phyloP scores from a whole-genome alignment of 805 yeast genomes.

The Yamadazyma phyllophila region DNA sequence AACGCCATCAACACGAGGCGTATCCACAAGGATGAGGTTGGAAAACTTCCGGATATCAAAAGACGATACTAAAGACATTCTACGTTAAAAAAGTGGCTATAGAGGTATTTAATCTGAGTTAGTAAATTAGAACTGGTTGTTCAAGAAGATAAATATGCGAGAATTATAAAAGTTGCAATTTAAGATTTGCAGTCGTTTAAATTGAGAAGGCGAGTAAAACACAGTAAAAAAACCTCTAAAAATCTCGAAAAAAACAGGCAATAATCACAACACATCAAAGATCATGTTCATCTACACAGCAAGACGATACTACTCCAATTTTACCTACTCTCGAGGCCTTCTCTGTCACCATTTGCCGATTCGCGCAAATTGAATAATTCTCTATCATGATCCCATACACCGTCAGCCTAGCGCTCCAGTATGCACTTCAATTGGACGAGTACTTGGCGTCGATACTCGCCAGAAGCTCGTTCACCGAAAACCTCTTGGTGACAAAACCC shows the following conservation, averaged over 20 bases:
- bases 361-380: too few species aligned
- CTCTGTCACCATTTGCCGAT: too few species aligned
- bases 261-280: too few species aligned
- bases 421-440: slow-evolving; percentile 6
- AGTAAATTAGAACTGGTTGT: too few species aligned
- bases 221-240: background rate
- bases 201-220: background rate
- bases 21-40: slow-evolving; percentile 5
- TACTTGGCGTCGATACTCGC: slow-evolving; percentile 5
- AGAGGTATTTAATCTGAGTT: too few species aligned
- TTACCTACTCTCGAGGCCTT: too few species aligned
- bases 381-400: background rate
- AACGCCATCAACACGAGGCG: background rate
- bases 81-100: too few species aligned
- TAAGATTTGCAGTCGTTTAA: background rate
- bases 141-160: too few species aligned
- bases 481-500: slow-evolving; percentile 23
- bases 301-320: too few species aligned
- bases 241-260: background rate
- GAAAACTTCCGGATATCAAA: slow-evolving; percentile 14
- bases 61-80: slow-evolving; percentile 7
- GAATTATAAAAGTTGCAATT: slow-evolving; percentile 1
- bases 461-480: slow-evolving; percentile 16
- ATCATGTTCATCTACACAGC: too few species aligned
- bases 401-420: background rate